Evolutionary conservation across 805 yeast genomes (phyloP), one percentile per base, ranked within the genome.

Genomic region (Myxozyma melibiosi): DNA sequence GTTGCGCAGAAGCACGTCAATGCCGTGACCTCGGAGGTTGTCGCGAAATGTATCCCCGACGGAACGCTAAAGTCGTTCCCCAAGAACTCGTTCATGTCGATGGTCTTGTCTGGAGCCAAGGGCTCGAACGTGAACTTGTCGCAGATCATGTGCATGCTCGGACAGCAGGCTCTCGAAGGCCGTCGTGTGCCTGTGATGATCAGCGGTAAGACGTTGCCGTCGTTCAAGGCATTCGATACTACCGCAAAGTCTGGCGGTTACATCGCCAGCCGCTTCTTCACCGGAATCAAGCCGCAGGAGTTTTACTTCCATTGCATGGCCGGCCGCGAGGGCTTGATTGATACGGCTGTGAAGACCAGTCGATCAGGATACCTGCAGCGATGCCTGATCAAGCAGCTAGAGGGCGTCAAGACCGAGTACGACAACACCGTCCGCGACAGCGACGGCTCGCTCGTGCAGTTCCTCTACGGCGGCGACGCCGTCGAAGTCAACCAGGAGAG

Each of bases 271-370:
- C 87, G 99, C 67, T 94, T 94, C 84, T 95, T 90, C 73, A 90
- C 97, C 39, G 99, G 99, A 74, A 88, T 94, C 66, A 84, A 89
- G 73, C 99, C 99, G 3, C 99, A 94, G 76, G 99, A 94, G 74
- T 94, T 95, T 76, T 94, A 91, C 72, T 94, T 95, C 94, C 99
- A 94, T 77, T 97, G 98, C 51, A 94, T 94, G 97, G 98, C 99
- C 70, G 99, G 99, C 79, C 90, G 99, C 82, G 99, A 94, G 78
- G 99, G 99, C 80, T 80, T 94, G 71, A 95, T 94, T 72, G 99
- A 94, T 81, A 94, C 99, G 58, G 99, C 99, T 49, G 99, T 94
- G 64, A 94, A 94, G 76, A 94, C 99, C 8, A 89, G 97, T 20
- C 85, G 97, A 76, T 91, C 98, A 58, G 99, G 99, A 71, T 94